Percentiles rank a stretch among this genome's conserved stretches.
Conservation (phyloP, 345 rosid genomes). For the Tarenaya hassleriana region DNA sequence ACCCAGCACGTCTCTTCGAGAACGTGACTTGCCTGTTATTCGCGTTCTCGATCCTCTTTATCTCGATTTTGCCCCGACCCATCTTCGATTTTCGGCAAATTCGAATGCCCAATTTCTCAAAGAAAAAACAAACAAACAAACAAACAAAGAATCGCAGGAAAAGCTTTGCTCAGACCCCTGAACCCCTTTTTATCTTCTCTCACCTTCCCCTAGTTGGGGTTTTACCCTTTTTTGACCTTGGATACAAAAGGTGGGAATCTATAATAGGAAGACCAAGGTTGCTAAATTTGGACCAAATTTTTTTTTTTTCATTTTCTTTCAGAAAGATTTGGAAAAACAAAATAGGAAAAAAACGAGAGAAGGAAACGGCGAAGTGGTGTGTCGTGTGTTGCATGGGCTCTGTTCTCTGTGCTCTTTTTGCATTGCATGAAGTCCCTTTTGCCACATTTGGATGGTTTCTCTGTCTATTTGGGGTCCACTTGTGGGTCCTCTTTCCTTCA, state of each 20-base stretch:
- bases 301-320: neutral
- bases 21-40: conserved; percentile 95
- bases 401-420: conserved; percentile 37
- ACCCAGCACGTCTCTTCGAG: conserved; percentile 86
- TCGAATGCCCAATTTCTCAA: conserved; percentile 13
- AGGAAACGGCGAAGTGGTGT: conserved; percentile 41
- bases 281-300: conserved; percentile 31
- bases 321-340: too few relatives aligned
- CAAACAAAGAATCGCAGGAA: conserved; percentile 3
- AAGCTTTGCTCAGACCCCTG: too few relatives aligned
- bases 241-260: conserved; percentile 19
- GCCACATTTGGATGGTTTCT: conserved; percentile 40
- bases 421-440: conserved; percentile 38
- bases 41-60: conserved; percentile 87
- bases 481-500: conserved; percentile 19
- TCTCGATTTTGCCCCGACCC: conserved; percentile 97
- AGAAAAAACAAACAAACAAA: too few relatives aligned
- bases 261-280: conserved; percentile 24
- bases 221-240: neutral
- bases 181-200: conserved; percentile 8
- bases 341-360: conserved; percentile 25
- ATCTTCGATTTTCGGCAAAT: conserved; percentile 24
- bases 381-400: conserved; percentile 55
- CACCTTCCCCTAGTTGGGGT: conserved; percentile 27
- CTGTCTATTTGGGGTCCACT: too few relatives aligned